These are phyloP conservation scores for Trametes versicolor DNA, from an alignment of 1,284 basidiomycete genomes.

Conservation along the genomic window DNA sequence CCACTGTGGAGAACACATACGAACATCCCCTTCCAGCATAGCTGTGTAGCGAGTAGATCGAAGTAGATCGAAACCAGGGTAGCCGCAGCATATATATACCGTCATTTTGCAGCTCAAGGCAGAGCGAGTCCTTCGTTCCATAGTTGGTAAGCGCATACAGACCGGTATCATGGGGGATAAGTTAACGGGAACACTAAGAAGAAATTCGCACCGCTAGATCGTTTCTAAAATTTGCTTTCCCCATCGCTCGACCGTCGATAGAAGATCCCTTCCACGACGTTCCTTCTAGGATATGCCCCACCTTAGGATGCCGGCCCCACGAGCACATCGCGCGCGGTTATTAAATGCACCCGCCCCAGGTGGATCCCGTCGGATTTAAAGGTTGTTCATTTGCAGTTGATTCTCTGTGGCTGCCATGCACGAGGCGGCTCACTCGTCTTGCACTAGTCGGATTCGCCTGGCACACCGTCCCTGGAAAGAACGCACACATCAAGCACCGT, in stretches of 20 bases:
- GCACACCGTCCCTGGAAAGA: constrained; percentile 29
- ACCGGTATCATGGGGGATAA: not conserved
- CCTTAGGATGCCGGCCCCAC: not conserved
- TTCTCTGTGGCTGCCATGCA: not conserved
- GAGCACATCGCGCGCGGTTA: not conserved
- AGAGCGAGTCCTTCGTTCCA: too few relatives aligned
- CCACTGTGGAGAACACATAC: too few relatives aligned
- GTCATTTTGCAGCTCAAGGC: too few relatives aligned
- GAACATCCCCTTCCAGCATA: too few relatives aligned
- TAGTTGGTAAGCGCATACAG: not conserved
- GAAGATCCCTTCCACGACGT: not conserved
- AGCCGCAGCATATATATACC: too few relatives aligned
- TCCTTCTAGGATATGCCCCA: not conserved
- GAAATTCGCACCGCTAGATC: constrained; percentile 19
- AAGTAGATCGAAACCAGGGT: too few relatives aligned
- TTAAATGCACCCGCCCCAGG: not conserved
- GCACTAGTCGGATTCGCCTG: constrained; percentile 8
- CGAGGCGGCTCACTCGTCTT: not conserved
- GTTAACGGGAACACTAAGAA: not conserved
- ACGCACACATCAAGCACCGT: constrained; percentile 20
- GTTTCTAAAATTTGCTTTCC: not conserved
- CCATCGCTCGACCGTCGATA: not conserved
- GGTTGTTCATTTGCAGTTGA: not conserved
- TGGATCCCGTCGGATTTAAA: not conserved
- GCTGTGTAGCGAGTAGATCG: too few relatives aligned